phyloP scores from a whole-genome alignment of 805 yeast genomes.

The Trichomonascus vanleenenianus region DNA sequence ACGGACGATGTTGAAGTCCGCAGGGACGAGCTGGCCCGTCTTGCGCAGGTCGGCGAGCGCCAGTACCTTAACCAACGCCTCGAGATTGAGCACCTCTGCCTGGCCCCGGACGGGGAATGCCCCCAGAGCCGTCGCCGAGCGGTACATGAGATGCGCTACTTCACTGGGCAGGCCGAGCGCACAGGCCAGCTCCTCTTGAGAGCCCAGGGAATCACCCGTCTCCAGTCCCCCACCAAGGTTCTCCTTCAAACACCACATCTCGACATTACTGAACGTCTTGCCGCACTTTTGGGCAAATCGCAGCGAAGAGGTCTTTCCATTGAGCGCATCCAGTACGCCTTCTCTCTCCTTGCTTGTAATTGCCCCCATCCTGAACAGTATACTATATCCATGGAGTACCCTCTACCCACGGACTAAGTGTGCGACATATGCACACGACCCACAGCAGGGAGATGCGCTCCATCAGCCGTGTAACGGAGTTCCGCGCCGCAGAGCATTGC shows the following conservation, averaged over 20 bases:
- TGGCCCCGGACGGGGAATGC: slow-evolving; percentile 38
- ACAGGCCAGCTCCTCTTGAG: background rate
- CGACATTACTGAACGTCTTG: slow-evolving; percentile 29
- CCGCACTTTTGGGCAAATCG: slow-evolving; percentile 30
- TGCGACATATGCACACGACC: too few relatives aligned
- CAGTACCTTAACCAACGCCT: slow-evolving; percentile 38
- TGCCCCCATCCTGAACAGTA: too few relatives aligned
- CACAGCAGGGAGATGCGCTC: too few relatives aligned
- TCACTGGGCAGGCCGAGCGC: slow-evolving; percentile 15
- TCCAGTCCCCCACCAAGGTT: background rate
- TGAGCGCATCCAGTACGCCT: slow-evolving; percentile 6
- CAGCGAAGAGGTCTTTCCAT: slow-evolving; percentile 22
- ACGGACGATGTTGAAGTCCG: slow-evolving; percentile 34
- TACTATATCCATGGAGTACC: too few relatives aligned
- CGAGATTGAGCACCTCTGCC: slow-evolving; percentile 27
- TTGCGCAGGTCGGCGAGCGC: slow-evolving; percentile 40
- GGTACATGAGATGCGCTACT: slow-evolving; percentile 24
- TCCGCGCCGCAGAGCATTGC: too few relatives aligned
- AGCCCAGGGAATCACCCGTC: background rate
- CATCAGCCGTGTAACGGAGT: too few relatives aligned
- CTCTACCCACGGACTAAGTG: too few relatives aligned
- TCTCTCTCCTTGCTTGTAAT: slow-evolving; percentile 4
- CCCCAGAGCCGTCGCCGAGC: slow-evolving; percentile 37
- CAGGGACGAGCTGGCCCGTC: slow-evolving; percentile 27
- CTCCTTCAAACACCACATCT: slow-evolving; percentile 29